phyloP scores from a whole-genome alignment of 2,329 filamentous ascomycete genomes.

The Aspergillus texensis region DNA sequence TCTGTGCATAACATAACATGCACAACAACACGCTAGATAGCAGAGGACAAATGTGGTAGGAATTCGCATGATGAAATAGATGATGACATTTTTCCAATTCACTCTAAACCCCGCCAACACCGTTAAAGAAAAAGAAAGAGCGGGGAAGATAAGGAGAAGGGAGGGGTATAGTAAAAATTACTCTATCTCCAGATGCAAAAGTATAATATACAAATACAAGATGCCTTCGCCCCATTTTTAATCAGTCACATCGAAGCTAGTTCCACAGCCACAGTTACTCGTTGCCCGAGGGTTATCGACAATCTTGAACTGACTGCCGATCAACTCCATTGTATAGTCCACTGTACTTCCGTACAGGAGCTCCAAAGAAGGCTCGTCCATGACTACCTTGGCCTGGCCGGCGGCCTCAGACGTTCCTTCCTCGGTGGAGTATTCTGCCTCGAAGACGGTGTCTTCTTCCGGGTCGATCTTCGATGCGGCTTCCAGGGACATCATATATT shows the following conservation, averaged over 20 bases:
- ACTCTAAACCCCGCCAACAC: background rate
- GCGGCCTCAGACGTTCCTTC: slow-evolving; percentile 41
- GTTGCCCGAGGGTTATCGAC: slow-evolving; percentile 88
- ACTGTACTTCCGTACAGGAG: slow-evolving; percentile 91
- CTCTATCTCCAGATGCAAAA: slow-evolving; percentile 22
- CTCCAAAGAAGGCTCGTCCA: slow-evolving; percentile 85
- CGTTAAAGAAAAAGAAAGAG: background rate
- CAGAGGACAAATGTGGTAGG: slow-evolving; percentile 15
- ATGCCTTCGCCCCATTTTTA: slow-evolving; percentile 12
- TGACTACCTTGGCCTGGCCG: slow-evolving; percentile 73
- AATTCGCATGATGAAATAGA: slow-evolving; percentile 25
- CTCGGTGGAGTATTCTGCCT: slow-evolving; percentile 54
- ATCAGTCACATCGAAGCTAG: slow-evolving; percentile 92
- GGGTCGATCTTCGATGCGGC: slow-evolving; percentile 56
- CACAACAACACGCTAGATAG: slow-evolving; percentile 14
- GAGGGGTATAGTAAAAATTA: slow-evolving; percentile 31
- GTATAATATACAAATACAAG: slow-evolving; percentile 20
- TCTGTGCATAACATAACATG: slow-evolving; percentile 13
- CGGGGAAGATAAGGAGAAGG: background rate
- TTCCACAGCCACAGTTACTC: slow-evolving; percentile 95
- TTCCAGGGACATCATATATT: slow-evolving; percentile 90
- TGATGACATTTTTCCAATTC: slow-evolving; percentile 18
- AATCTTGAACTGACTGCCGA: slow-evolving; percentile 94
- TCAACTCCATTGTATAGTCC: slow-evolving; percentile 95
- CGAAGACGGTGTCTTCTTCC: slow-evolving; percentile 87